A percentile compares a stretch with the other conserved stretches of the same genome.
Evolutionary conservation across 305 asterid species (phyloP).

Genomic region (Fraxinus latifolia): DNA sequence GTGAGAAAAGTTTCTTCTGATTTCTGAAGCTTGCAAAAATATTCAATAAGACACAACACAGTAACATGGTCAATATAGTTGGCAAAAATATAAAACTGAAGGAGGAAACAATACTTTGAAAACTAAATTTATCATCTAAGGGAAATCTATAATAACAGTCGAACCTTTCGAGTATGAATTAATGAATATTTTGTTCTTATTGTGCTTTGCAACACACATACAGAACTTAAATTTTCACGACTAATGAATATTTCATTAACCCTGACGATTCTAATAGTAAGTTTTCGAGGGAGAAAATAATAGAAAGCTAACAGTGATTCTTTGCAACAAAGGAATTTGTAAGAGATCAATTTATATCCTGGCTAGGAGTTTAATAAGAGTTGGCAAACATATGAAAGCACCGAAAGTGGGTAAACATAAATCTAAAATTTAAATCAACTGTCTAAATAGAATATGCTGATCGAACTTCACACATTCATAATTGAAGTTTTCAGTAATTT

Average conservation of each 20-base stretch:
- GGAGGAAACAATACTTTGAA: neutral
- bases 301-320: neutral
- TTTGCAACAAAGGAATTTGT: neutral
- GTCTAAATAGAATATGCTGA: neutral
- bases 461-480: neutral
- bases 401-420: neutral
- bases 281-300: constrained; percentile 1
- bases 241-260: neutral
- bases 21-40: neutral
- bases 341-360: neutral
- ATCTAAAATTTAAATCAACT: constrained; percentile 11
- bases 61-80: neutral
- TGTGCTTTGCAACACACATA: neutral
- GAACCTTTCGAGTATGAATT: neutral
- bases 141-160: neutral
- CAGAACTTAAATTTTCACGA: neutral
- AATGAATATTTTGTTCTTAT: neutral
- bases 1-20: constrained; percentile 3
- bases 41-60: constrained; percentile 12
- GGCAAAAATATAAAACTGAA: neutral
- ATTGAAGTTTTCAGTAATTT: neutral
- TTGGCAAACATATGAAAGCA: constrained; percentile 12
- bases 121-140: neutral
- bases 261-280: neutral
- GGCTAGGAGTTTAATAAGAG: constrained; percentile 10